phyloP scores from a whole-genome alignment of 2,329 filamentous ascomycete species.

The Ophiostoma ulmi region DNA sequence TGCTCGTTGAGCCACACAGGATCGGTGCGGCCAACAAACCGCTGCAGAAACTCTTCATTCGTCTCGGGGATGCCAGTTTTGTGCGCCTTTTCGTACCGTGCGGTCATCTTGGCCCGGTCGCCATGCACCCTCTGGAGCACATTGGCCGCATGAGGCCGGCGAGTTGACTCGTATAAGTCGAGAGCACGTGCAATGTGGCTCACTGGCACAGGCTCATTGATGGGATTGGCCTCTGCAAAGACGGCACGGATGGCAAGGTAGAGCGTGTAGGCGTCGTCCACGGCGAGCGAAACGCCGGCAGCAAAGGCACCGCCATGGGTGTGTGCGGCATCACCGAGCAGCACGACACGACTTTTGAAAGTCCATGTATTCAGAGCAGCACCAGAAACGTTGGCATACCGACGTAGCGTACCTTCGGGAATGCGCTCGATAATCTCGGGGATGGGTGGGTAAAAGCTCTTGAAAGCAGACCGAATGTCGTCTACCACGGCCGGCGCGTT shows the following conservation, averaged over 20 bases:
- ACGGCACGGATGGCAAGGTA: background rate
- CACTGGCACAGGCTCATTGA: background rate
- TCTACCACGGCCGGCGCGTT: background rate
- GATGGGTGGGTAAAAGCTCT: background rate
- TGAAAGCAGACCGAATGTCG: background rate
- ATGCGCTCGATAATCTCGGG: background rate
- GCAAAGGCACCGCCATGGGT: background rate
- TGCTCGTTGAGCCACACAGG: conserved; percentile 11
- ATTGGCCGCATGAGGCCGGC: conserved; percentile 7
- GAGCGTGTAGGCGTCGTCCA: conserved; percentile 17
- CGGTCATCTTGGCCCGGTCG: conserved; percentile 11
- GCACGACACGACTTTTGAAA: background rate
- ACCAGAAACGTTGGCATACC: background rate
- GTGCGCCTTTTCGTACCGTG: background rate
- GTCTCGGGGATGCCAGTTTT: background rate
- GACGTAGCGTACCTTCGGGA: background rate
- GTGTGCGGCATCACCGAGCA: background rate
- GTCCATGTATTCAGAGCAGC: background rate
- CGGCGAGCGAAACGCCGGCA: conserved; percentile 21
- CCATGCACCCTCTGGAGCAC: conserved; percentile 4
- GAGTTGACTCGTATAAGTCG: background rate
- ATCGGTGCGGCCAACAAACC: background rate
- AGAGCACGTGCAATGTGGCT: background rate
- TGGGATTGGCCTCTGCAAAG: background rate
- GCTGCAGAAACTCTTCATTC: background rate